phyloP scores from a whole-genome alignment of 371 early-diverging fungal genomes.

The Blakeslea trispora region DNA sequence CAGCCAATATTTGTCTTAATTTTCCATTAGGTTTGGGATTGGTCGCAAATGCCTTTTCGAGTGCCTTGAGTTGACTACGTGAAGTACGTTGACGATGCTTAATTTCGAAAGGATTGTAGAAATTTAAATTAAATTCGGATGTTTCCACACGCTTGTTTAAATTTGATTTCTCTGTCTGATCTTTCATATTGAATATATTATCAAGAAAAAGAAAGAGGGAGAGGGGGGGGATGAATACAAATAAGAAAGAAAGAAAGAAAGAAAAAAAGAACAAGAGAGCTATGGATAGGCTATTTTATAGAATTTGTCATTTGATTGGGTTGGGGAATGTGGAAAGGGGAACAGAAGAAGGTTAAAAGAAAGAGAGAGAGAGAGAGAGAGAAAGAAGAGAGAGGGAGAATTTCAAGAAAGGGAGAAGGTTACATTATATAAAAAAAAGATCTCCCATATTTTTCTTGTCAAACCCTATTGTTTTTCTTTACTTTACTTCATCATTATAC shows the following conservation, averaged over 20 bases:
- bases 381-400: not conserved
- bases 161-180: no score
- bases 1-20: constrained; percentile 69
- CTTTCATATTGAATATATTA: no score
- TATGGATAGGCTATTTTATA: not conserved
- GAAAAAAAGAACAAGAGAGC: not conserved
- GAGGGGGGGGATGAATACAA: no score
- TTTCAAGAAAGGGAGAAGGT: not conserved
- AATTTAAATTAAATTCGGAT: constrained; percentile 26
- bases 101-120: constrained; percentile 42
- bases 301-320: not conserved
- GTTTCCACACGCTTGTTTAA: no score
- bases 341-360: no score
- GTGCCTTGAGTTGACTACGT: constrained; percentile 59
- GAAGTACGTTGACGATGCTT: constrained; percentile 68
- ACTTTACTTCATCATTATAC: no score
- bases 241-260: no score
- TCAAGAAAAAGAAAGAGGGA: not conserved
- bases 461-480: no score
- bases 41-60: constrained; percentile 61
- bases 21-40: constrained; percentile 72
- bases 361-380: not conserved
- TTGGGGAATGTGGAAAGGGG: not conserved
- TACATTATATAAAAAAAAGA: no score
- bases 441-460: no score